Evolutionary conservation across 2,329 filamentous ascomycete genomes (phyloP), one percentile per base, ranked within the genome.

Genomic region (Penicillium aurantiogriseum): DNA sequence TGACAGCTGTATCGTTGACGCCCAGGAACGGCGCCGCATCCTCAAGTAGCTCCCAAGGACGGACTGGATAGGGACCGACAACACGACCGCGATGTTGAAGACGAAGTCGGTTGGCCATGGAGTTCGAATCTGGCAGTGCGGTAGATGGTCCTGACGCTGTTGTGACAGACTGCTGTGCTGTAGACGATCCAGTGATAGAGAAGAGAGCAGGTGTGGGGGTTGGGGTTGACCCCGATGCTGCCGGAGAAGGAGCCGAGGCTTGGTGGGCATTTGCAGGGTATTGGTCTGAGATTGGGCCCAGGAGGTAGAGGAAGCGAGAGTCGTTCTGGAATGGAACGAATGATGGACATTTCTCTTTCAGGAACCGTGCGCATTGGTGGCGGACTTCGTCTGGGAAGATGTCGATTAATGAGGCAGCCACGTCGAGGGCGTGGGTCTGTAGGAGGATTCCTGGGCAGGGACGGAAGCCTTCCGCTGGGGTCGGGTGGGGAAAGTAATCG

Each of bases 1-100:
- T 77, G 33, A 79, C 64, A 21, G 76, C 75, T 4, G 77, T 79
- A 57, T 79, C 77, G 57, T 79, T 79, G n/a, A 69, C 66, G 25
- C 76, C 75, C 23, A 75, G 63, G 19, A 77, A 70, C 2, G 77
- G 77, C 19, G 77, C 76, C 11, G 77, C 73, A 56, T 79, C 77
- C 60, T 77, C 75, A 25, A 79, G 68, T 55, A 79, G 71, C 57
- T 79, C 77, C 77, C 77, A 79, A 29, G 72, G 72, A 23, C 73
- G 73, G 10, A 75, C 60, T 2, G 71, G 69, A 49, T 71, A 77
- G 2, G 72, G 60, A 2, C 74, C 74, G 35, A 73, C 57, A 5
- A 69, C 57, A 23, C 71, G 71, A 10, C 74, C 74, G 29, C 70
- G 71, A 33, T 72, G 67, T 57, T 78, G 74, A 39, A 77, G 62